phyloP scores from a whole-genome alignment of 176 grass and related monocot species.

The barley (Hordeum vulgare) region MorexV3_pseudomolecules_assembly NC_058523.1:25567419-25567918 shows the following conservation, averaged over 20 bases:
- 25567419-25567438: neutral
- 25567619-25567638: neutral
- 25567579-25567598: neutral
- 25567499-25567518: constrained; percentile 39
- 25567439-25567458: constrained; percentile 21
- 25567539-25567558: neutral
- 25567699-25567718: neutral
- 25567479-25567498: constrained; percentile 47
- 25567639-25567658: neutral
- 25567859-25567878: neutral
- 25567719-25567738: neutral
- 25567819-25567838: neutral
- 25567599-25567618: neutral
- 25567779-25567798: neutral
- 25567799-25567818: neutral
- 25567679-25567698: neutral
- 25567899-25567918: neutral
- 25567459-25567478: constrained; percentile 26
- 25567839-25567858: neutral
- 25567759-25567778: neutral
- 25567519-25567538: neutral
- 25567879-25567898: neutral
- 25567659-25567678: neutral
- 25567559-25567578: neutral
- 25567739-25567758: neutral